Conservation (phyloP, 495 filamentous ascomycete genomes). For the Penicillium simplicissimum region DNA sequence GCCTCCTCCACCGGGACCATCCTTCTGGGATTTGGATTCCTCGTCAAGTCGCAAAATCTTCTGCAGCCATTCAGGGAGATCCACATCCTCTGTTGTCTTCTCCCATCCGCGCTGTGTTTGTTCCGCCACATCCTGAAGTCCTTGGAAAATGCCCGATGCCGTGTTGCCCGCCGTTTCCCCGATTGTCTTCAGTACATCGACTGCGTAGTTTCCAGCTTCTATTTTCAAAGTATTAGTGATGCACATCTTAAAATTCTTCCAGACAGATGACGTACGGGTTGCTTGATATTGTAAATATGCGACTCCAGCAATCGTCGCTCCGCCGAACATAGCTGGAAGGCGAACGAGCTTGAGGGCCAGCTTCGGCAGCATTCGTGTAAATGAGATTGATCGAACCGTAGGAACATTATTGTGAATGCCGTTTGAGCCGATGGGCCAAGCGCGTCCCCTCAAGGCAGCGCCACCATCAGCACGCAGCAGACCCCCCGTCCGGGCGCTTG, state of each 20-base stretch:
- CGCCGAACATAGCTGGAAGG: constrained; percentile 88
- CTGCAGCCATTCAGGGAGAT: constrained; percentile 84
- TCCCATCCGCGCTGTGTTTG: constrained; percentile 81
- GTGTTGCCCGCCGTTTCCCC: constrained; percentile 66
- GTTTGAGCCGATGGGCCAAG: constrained; percentile 74
- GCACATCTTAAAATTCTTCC: constrained; percentile 1
- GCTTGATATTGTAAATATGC: constrained; percentile 97
- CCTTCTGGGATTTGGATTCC: constrained; percentile 40
- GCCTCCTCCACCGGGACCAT: constrained; percentile 48
- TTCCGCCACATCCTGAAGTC: constrained; percentile 69
- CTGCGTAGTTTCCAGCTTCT: constrained; percentile 89
- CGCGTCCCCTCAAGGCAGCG: constrained; percentile 59
- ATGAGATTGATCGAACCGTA: constrained; percentile 82
- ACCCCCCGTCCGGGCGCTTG: constrained; percentile 62
- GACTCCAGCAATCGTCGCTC: constrained; percentile 78
- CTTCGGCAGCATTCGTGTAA: constrained; percentile 81
- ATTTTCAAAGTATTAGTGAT: constrained; percentile 29
- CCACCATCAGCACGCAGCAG: constrained; percentile 66
- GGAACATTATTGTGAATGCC: constrained; percentile 80
- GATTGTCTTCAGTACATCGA: constrained; percentile 72
- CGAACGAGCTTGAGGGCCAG: constrained; percentile 83
- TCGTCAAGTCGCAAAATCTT: constrained; percentile 65
- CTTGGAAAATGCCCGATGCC: constrained; percentile 65
- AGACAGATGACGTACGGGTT: constrained; percentile 62
- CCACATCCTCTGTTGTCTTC: constrained; percentile 74